Conservation (phyloP, 805 yeast species). For the Hanseniaspora meyeri region DNA sequence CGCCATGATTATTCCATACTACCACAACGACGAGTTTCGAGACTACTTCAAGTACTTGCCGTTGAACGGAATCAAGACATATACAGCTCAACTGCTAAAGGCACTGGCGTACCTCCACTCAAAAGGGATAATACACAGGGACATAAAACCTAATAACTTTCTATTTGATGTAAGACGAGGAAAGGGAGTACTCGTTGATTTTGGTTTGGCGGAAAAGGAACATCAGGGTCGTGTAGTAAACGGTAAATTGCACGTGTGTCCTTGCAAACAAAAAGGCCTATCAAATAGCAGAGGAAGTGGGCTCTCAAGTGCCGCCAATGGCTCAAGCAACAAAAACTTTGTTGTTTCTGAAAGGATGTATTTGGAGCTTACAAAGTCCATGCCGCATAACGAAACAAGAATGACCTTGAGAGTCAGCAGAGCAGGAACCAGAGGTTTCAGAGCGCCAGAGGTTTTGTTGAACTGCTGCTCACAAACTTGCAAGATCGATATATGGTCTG, state of each 20-base stretch:
- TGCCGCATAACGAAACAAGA: slow-evolving; percentile 75
- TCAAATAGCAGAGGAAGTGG: slow-evolving; percentile 2
- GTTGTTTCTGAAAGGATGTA: slow-evolving; percentile 17
- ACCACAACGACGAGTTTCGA: slow-evolving; percentile 81
- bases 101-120: slow-evolving; percentile 59
- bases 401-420: slow-evolving; percentile 88
- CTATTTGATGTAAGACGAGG: slow-evolving; percentile 54
- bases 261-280: slow-evolving; percentile 15
- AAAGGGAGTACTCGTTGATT: slow-evolving; percentile 77
- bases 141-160: slow-evolving; percentile 75
- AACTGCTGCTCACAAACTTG: slow-evolving; percentile 75
- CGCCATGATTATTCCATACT: slow-evolving; percentile 81
- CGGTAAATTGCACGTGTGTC: slow-evolving; percentile 20
- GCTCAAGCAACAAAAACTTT: neutral
- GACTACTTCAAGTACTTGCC: slow-evolving; percentile 74
- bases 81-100: slow-evolving; percentile 65
- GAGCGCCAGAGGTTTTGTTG: slow-evolving; percentile 86
- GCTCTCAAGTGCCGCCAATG: neutral
- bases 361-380: slow-evolving; percentile 42
- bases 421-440: slow-evolving; percentile 90
- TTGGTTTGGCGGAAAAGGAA: slow-evolving; percentile 75
- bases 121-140: slow-evolving; percentile 77
- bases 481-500: slow-evolving; percentile 84
- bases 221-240: slow-evolving; percentile 11
- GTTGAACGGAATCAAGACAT: slow-evolving; percentile 63